phyloP scores from a whole-genome alignment of 2,329 filamentous ascomycete genomes.

The Colletotrichum aenigma region DNA sequence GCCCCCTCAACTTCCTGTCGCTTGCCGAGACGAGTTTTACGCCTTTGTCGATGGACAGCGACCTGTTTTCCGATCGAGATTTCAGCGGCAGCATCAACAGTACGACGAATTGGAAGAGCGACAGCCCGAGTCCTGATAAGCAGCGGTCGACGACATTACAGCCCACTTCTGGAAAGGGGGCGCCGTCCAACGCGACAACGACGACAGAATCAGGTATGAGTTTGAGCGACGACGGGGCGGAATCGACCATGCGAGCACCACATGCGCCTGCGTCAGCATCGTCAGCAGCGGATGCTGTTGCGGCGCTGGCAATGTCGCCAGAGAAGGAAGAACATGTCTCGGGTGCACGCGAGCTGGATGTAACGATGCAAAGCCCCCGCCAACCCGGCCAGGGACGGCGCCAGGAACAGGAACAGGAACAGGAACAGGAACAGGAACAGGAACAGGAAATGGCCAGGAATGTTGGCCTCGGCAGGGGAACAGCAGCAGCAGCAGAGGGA shows the following conservation, averaged over 20 bases:
- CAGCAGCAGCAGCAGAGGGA: background rate
- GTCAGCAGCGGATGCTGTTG: background rate
- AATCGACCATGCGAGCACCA: background rate
- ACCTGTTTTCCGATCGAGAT: constrained; percentile 15
- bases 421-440: background rate
- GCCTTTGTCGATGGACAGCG: constrained; percentile 33
- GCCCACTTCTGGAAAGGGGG: background rate
- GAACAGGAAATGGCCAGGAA: background rate
- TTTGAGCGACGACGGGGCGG: background rate
- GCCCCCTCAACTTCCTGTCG: constrained; percentile 21
- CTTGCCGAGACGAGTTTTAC: constrained; percentile 31
- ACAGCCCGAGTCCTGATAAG: background rate
- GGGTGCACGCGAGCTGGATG: constrained; percentile 7
- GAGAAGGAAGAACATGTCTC: constrained; percentile 15
- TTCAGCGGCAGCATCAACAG: background rate
- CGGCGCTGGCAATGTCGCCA: background rate
- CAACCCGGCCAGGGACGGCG: background rate
- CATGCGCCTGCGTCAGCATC: background rate
- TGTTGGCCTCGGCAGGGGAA: background rate
- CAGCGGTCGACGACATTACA: background rate
- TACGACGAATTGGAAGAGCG: background rate
- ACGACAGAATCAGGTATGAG: background rate
- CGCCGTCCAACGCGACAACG: background rate
- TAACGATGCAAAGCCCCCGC: background rate
- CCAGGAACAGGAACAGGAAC: background rate